Conservation (phyloP, 2,329 filamentous ascomycete genomes). For the Knufia petricola region DNA sequence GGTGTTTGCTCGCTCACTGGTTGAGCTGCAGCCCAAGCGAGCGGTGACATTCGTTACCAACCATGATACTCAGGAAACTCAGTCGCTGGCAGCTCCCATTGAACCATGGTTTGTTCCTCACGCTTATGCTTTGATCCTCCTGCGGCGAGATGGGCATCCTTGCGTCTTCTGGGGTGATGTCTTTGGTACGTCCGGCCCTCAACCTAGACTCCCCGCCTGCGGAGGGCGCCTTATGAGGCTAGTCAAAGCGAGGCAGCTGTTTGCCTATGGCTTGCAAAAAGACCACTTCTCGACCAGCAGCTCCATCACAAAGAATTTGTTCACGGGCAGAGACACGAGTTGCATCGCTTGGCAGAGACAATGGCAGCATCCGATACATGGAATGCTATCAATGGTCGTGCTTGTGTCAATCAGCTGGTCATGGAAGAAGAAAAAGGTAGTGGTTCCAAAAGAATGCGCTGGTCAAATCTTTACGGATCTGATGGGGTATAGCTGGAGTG, state of each 20-base stretch:
- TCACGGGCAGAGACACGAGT: constrained; percentile 28
- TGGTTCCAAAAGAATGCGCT: constrained; percentile 1
- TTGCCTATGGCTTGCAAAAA: constrained; percentile 55
- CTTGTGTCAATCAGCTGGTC: constrained; percentile 46
- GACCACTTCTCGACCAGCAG: constrained; percentile 41
- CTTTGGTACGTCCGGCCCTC: constrained; percentile 52
- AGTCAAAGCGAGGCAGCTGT: constrained; percentile 53
- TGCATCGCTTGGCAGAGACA: constrained; percentile 55
- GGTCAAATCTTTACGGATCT: constrained; percentile 49
- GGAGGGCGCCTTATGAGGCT: constrained; percentile 49
- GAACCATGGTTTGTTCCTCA: constrained; percentile 60
- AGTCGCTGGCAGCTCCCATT: constrained; percentile 39
- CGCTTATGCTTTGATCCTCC: constrained; percentile 62
- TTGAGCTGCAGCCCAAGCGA: constrained; percentile 43
- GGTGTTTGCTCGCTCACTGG: constrained; percentile 53
- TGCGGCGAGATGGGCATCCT: constrained; percentile 50
- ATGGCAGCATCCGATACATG: constrained; percentile 6
- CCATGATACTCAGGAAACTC: constrained; percentile 9
- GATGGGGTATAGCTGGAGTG: constrained; percentile 43
- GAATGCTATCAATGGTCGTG: constrained; percentile 36
- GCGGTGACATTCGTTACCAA: constrained; percentile 59
- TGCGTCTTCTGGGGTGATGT: constrained; percentile 64
- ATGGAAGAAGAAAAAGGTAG: constrained; percentile 15
- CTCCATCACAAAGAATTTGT: not conserved
- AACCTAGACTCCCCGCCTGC: constrained; percentile 45